Conservation (phyloP, 108 stramenopile species). For the Cyclotella cryptica region DNA sequence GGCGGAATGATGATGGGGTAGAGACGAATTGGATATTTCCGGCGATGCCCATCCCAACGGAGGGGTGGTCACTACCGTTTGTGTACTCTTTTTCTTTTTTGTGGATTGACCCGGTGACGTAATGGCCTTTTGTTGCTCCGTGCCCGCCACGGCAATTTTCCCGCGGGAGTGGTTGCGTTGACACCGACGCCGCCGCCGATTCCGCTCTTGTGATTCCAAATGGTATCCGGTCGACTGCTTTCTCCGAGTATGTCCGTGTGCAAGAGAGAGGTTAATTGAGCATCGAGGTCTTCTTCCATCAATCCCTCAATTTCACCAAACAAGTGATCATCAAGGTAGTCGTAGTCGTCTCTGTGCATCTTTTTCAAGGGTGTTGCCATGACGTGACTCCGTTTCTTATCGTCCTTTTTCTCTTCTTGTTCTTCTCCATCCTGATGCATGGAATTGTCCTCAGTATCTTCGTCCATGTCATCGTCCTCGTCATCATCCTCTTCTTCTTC, state of each 20-base stretch:
- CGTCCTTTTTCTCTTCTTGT: slow-evolving; percentile 4
- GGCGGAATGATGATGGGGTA: too few species aligned
- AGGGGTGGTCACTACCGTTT: slow-evolving; percentile 47
- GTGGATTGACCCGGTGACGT: slow-evolving; percentile 49
- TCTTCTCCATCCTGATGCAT: not conserved
- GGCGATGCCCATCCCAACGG: slow-evolving; percentile 22
- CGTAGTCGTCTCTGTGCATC: not conserved
- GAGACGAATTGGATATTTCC: slow-evolving; percentile 7
- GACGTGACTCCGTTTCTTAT: not conserved
- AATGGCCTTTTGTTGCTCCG: slow-evolving; percentile 45
- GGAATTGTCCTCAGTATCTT: too few species aligned
- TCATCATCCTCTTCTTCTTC: slow-evolving; percentile 56
- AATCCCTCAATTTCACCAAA: slow-evolving; percentile 73
- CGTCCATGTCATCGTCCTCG: too few species aligned
- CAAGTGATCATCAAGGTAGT: slow-evolving; percentile 26
- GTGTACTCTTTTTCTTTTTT: slow-evolving; percentile 53
- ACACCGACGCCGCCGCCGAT: too few species aligned
- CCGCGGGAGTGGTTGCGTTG: not conserved
- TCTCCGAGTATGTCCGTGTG: not conserved
- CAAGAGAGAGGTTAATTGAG: slow-evolving; percentile 72
- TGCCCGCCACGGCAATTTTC: slow-evolving; percentile 32
- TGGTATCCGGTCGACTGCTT: not conserved
- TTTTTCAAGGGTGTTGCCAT: not conserved
- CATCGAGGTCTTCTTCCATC: slow-evolving; percentile 87
- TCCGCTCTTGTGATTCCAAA: not conserved